Percentiles rank a stretch among this genome's conserved stretches.
These are phyloP conservation scores for Ascochyta koolunga DNA, from an alignment of 2,329 filamentous ascomycete genomes.

Conservation along the genomic window DNA sequence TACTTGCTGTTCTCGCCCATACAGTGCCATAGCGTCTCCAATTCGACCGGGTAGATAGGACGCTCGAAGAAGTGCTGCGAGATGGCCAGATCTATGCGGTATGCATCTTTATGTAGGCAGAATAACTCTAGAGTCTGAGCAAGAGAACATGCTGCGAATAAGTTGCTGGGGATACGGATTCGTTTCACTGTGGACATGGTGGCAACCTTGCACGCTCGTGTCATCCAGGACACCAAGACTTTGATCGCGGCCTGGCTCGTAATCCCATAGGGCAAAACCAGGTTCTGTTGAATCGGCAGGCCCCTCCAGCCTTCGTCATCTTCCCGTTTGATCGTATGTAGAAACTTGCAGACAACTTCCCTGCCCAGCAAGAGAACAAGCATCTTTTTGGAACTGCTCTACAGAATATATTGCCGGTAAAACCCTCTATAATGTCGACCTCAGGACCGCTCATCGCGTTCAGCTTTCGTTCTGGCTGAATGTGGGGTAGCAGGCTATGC, in stretches of 20 bases:
- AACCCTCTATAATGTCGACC: constrained; percentile 25
- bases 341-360: constrained; percentile 18
- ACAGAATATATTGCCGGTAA: constrained; percentile 4
- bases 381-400: constrained; percentile 22
- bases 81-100: constrained; percentile 25
- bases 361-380: constrained; percentile 28
- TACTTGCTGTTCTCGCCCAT: constrained; percentile 26
- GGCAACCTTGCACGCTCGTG: constrained; percentile 21
- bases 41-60: constrained; percentile 22
- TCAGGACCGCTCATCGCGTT: constrained; percentile 11
- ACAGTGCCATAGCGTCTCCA: constrained; percentile 29
- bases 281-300: constrained; percentile 7
- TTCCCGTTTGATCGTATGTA: constrained; percentile 20
- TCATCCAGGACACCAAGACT: constrained; percentile 33
- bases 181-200: constrained; percentile 19
- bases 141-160: constrained; percentile 31
- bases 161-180: constrained; percentile 23
- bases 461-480: constrained; percentile 21
- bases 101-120: constrained; percentile 26
- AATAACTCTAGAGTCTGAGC: constrained; percentile 26
- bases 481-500: constrained; percentile 19
- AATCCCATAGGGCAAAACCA: constrained; percentile 18
- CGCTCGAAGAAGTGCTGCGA: constrained; percentile 15
- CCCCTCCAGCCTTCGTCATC: constrained; percentile 17
- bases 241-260: constrained; percentile 21